These are phyloP conservation scores for Erodium maritimum DNA, from an alignment of 345 rosid species.

Conservation along the genomic window DNA sequence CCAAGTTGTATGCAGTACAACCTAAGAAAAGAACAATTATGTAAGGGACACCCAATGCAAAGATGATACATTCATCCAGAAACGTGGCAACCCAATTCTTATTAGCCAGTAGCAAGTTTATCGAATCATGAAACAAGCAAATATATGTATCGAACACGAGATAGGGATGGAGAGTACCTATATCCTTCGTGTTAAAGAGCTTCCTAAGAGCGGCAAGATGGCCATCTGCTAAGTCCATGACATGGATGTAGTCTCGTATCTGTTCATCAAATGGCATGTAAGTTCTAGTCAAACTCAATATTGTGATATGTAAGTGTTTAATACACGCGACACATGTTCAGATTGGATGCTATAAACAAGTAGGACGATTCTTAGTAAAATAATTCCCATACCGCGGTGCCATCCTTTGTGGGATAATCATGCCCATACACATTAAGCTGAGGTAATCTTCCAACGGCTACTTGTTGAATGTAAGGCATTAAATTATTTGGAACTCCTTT, in stretches of 20 bases:
- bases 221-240: constrained; percentile 95
- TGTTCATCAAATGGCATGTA: constrained; percentile 15
- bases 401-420: constrained; percentile 87
- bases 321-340: too few species aligned
- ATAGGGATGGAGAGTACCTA: constrained; percentile 27
- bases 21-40: constrained; percentile 25
- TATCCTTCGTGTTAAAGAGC: constrained; percentile 41
- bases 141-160: neutral
- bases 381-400: constrained; percentile 80
- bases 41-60: neutral
- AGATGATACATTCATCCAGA: neutral
- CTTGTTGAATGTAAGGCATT: constrained; percentile 97
- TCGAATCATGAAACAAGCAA: neutral
- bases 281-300: neutral
- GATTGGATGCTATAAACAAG: too few species aligned
- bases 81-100: neutral
- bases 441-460: constrained; percentile 79
- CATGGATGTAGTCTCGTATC: constrained; percentile 91
- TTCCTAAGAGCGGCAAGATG: constrained; percentile 76
- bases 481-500: constrained; percentile 86
- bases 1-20: constrained; percentile 77
- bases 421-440: constrained; percentile 84
- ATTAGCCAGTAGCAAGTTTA: neutral
- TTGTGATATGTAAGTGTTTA: neutral
- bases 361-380: too few species aligned